phyloP scores from a whole-genome alignment of 192 early-diverging fungal species.

The Backusella australiensis region DNA sequence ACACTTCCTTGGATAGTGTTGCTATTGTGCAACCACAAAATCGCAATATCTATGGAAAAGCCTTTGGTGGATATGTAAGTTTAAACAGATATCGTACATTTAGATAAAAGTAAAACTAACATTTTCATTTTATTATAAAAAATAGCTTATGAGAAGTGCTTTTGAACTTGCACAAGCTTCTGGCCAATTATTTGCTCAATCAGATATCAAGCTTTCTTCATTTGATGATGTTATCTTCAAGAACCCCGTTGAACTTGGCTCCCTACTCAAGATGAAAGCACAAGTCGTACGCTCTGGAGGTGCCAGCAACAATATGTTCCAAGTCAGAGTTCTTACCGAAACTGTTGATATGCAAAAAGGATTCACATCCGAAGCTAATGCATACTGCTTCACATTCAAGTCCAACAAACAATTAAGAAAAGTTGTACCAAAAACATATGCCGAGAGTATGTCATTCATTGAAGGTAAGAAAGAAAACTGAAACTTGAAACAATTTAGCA shows the following conservation, averaged over 20 bases:
- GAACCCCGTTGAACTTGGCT: constrained; percentile 85
- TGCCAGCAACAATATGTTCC: constrained; percentile 51
- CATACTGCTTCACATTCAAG: constrained; percentile 82
- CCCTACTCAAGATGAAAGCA: constrained; percentile 67
- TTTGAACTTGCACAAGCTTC: constrained; percentile 83
- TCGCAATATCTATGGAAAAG: constrained; percentile 77
- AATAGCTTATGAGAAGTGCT: constrained; percentile 74
- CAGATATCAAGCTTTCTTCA: constrained; percentile 57
- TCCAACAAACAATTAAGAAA: constrained; percentile 44
- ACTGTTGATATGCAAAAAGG: constrained; percentile 65
- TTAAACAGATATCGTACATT: not conserved
- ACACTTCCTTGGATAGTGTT: constrained; percentile 71
- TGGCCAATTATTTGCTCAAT: constrained; percentile 64
- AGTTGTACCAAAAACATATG: constrained; percentile 81
- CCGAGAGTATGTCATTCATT: constrained; percentile 75
- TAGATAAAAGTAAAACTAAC: constrained; percentile 60
- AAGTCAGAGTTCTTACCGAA: constrained; percentile 53
- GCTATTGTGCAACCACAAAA: constrained; percentile 66
- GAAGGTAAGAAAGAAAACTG: constrained; percentile 53
- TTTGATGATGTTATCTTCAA: constrained; percentile 76
- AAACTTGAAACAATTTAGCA: not conserved
- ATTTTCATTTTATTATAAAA: constrained; percentile 48
- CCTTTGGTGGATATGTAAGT: constrained; percentile 57
- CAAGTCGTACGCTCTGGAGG: constrained; percentile 77
- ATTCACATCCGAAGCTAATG: constrained; percentile 69